Evolutionary conservation across 306 rosid species (phyloP), one percentile per base, ranked within the genome.

Genomic region (Geum urbanum): DNA sequence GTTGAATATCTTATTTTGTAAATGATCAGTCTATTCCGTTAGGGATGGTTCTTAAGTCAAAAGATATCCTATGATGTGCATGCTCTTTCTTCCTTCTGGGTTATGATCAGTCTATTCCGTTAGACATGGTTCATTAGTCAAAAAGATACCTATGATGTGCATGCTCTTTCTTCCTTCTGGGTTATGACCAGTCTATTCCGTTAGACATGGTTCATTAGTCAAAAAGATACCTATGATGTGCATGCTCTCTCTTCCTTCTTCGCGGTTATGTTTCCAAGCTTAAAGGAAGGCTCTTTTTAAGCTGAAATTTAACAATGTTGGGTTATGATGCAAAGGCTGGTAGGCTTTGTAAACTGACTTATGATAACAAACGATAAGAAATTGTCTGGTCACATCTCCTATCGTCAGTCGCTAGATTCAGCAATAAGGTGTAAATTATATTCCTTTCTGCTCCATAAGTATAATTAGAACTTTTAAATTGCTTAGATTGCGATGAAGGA

Each of bases 401-500:
- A 20, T 12, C 19, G 40, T 19, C 43, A 53, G 24, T 2, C 48
- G 45, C 16, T 48, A 64, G 19, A 32, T 20, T 7, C 69, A 46
- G 41, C 9, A 22, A 13, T 53, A 12, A 22, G 20, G 12, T 46
- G 4, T 35, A 15, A 9, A 27, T 47, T 12, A 2, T 49, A 6
- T 55, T 35, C 66, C 39, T 44, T 27, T 19, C 16, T 8, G 48
- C 54, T 12, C 27, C 44, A 6, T n/a, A 32, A 20, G 18, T 14
- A 18, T 75, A 20, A 20, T 58, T 37, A 16, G 5, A 32, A 32
- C 37, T 69, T 50, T 10, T 67, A 20, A 4, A 22, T 49, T 19
- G 11, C 56, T 50, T 70, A 85, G 97, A 94, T 94, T 82, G 97
- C 99, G 2, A 89, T 94, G 97, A 91, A 94, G 86, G 99, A 94